A percentile compares a stretch with the other conserved stretches of the same genome.
These are phyloP conservation scores for Daldinia decipiens DNA, from an alignment of 495 filamentous ascomycete genomes.

Conservation along the genomic window DNA sequence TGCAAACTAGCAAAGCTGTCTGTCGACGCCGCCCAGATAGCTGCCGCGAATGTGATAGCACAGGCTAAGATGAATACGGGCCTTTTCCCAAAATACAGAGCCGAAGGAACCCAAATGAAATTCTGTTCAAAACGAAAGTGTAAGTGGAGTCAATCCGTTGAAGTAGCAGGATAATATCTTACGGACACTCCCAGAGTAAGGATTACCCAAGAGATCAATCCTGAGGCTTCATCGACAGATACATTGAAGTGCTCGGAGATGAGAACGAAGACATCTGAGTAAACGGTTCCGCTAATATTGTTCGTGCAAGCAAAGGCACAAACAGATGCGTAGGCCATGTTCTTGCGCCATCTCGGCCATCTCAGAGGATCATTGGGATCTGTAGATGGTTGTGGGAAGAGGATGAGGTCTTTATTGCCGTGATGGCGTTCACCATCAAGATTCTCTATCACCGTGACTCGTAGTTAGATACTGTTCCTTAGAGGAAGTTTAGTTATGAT, in stretches of 20 bases:
- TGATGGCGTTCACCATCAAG: conserved; percentile 1
- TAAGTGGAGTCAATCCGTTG: neutral
- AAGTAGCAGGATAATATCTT: neutral
- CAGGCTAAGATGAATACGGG: conserved; percentile 19
- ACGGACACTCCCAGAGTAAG: conserved; percentile 19
- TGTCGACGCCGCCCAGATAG: conserved; percentile 21
- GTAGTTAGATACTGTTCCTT: neutral
- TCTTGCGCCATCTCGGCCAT: conserved; percentile 23
- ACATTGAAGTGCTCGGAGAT: conserved; percentile 15
- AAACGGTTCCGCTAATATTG: conserved; percentile 24
- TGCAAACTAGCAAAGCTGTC: conserved; percentile 6
- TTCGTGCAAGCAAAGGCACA: conserved; percentile 21
- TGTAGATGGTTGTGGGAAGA: conserved; percentile 22
- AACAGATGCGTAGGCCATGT: conserved; percentile 17
- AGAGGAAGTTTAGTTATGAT: neutral
- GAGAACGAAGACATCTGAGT: conserved; percentile 16
- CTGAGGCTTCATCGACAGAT: conserved; percentile 12
- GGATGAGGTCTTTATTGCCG: conserved; percentile 8
- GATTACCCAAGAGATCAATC: conserved; percentile 20
- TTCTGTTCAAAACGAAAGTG: conserved; percentile 4
- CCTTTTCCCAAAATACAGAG: conserved; percentile 21
- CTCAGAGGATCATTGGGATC: conserved; percentile 25
- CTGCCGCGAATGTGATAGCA: conserved; percentile 8
- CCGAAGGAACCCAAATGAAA: conserved; percentile 25
- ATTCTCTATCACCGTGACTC: neutral